phyloP scores from a whole-genome alignment of 2,329 filamentous ascomycete species.

The Neonectria sp. region DNA sequence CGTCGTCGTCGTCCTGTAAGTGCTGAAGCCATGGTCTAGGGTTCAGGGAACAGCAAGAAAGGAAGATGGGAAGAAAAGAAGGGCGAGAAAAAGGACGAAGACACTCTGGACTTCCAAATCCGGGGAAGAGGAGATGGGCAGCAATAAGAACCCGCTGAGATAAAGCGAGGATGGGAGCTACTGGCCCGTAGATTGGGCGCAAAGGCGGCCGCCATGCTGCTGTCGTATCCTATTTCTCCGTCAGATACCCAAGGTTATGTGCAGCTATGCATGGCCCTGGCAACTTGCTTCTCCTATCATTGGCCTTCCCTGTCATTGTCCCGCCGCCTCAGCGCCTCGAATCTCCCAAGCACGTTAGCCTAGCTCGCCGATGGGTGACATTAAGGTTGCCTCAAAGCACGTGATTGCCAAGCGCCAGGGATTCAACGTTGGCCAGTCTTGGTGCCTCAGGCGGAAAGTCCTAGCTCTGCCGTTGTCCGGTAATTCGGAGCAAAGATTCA shows the following conservation, averaged over 20 bases:
- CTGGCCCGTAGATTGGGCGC: constrained; percentile 30
- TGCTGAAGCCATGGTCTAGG: constrained; percentile 41
- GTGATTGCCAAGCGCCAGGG: constrained; percentile 22
- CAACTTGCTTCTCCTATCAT: constrained; percentile 38
- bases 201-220: constrained; percentile 31
- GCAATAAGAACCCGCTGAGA: constrained; percentile 33
- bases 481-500: constrained; percentile 56
- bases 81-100: neutral
- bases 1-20: constrained; percentile 51
- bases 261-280: constrained; percentile 34
- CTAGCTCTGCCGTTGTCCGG: constrained; percentile 45
- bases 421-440: neutral
- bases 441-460: constrained; percentile 51
- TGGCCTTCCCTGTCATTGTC: constrained; percentile 45
- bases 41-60: neutral
- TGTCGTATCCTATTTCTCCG: constrained; percentile 18
- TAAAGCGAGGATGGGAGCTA: constrained; percentile 30
- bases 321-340: constrained; percentile 14
- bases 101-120: constrained; percentile 11
- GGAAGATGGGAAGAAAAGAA: neutral
- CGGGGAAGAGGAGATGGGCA: constrained; percentile 18
- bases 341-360: constrained; percentile 11
- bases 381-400: constrained; percentile 26
- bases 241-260: neutral
- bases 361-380: neutral